Evolutionary conservation across 257 asterid genomes (phyloP).

Genomic region (Primulina tabacum): DNA sequence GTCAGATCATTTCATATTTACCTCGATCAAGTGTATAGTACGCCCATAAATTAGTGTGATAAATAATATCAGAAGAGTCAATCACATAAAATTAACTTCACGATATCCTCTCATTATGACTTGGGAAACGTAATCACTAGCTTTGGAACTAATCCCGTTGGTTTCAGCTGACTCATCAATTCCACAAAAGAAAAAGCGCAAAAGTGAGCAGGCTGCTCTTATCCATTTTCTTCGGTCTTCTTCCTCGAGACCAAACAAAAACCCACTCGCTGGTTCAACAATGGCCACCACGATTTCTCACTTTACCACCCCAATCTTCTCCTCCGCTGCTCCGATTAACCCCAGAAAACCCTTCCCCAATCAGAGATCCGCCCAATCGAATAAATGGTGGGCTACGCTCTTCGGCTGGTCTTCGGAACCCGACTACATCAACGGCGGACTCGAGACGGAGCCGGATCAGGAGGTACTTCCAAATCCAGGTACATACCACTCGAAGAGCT

Average conservation of each 20-base stretch:
- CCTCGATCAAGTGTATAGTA: too few relatives aligned
- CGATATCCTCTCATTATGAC: too few relatives aligned
- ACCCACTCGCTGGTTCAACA: background rate
- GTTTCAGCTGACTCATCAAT: too few relatives aligned
- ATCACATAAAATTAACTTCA: too few relatives aligned
- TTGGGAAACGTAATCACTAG: too few relatives aligned
- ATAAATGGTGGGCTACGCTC: constrained; percentile 67
- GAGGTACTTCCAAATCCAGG: constrained; percentile 13
- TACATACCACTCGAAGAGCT: background rate
- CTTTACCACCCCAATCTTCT: constrained; percentile 32
- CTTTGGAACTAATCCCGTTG: too few relatives aligned
- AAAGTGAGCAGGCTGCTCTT: constrained; percentile 11
- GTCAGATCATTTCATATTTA: too few relatives aligned
- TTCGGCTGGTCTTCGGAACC: constrained; percentile 68
- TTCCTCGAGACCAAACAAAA: too few relatives aligned
- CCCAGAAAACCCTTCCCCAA: constrained; percentile 25
- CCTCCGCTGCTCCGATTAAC: constrained; percentile 32
- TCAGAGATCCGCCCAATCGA: constrained; percentile 22
- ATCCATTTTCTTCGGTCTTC: constrained; percentile 20
- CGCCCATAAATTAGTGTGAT: too few relatives aligned
- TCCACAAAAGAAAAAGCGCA: too few relatives aligned
- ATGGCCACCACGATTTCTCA: constrained; percentile 39
- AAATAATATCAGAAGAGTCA: too few relatives aligned
- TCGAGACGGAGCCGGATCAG: constrained; percentile 7
- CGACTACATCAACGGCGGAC: constrained; percentile 36